Evolutionary conservation across 805 yeast genomes (phyloP).

Genomic region (Metschnikowia noctiluminum): DNA sequence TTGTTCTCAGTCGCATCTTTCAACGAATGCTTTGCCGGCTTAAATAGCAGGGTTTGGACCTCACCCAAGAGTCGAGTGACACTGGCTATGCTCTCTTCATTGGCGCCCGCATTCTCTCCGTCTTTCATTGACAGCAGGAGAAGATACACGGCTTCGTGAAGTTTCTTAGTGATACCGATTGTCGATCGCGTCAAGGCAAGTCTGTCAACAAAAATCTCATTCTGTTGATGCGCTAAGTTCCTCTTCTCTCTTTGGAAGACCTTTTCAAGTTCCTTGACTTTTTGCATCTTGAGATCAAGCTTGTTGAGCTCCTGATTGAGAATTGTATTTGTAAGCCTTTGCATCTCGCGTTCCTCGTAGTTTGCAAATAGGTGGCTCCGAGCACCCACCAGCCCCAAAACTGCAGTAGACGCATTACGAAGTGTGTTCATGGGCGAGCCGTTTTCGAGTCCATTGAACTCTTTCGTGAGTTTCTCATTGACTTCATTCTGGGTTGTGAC

Average conservation of each 20-base stretch:
- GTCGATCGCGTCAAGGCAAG: conserved; percentile 63
- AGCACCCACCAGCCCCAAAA: conserved; percentile 74
- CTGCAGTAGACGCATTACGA: conserved; percentile 62
- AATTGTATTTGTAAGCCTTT: conserved; percentile 52
- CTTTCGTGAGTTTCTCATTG: conserved; percentile 8
- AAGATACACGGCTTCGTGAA: conserved; percentile 32
- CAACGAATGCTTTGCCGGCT: conserved; percentile 30
- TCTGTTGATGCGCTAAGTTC: conserved; percentile 57
- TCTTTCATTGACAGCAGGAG: conserved; percentile 10
- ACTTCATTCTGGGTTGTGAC: conserved; percentile 6
- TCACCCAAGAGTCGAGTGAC: conserved; percentile 26
- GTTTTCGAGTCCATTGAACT: conserved; percentile 5
- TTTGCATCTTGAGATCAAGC: conserved; percentile 58
- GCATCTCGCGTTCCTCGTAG: conserved; percentile 76
- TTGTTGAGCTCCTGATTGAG: conserved; percentile 62
- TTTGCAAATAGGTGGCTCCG: conserved; percentile 77
- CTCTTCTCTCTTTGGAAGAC: conserved; percentile 64
- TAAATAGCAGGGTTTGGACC: conserved; percentile 31
- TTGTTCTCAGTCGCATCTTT: conserved; percentile 14
- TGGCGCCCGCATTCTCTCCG: conserved; percentile 7
- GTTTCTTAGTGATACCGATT: conserved; percentile 45
- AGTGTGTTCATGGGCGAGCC: conserved; percentile 24
- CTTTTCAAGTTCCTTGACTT: conserved; percentile 59
- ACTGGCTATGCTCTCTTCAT: conserved; percentile 6
- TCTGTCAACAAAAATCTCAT: conserved; percentile 63